Evolutionary conservation across 2,329 filamentous ascomycete species (phyloP).

Genomic region (Raffaelea deltoideospora): DNA sequence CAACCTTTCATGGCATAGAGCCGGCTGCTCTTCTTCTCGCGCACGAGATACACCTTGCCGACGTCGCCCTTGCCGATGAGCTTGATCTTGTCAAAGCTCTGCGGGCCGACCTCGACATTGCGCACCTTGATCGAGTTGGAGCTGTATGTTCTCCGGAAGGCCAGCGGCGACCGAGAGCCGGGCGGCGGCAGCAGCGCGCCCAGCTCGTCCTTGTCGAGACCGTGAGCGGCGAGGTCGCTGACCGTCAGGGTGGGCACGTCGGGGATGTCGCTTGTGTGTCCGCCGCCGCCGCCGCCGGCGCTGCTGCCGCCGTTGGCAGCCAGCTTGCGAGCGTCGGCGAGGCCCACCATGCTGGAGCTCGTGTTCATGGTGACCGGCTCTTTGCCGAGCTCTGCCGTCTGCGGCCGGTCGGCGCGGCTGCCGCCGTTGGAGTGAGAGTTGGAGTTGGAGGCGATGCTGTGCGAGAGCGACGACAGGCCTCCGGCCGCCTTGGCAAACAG

Average conservation of each 20-base stretch:
- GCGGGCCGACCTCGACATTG: constrained; percentile 87
- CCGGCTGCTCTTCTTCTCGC: constrained; percentile 92
- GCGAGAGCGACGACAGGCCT: background rate
- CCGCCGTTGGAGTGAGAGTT: background rate
- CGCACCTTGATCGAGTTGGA: constrained; percentile 98
- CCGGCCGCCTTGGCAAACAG: constrained; percentile 53
- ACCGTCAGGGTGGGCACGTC: constrained; percentile 14
- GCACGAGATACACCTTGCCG: constrained; percentile 92
- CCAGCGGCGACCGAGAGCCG: constrained; percentile 50
- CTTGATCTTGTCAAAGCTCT: constrained; percentile 99
- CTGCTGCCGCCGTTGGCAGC: constrained; percentile 15
- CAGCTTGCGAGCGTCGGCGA: constrained; percentile 28
- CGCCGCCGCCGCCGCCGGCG: constrained; percentile 12
- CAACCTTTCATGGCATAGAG: constrained; percentile 98
- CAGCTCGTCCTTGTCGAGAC: no score
- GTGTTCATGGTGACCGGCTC: constrained; percentile 53
- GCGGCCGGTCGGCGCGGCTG: constrained; percentile 47
- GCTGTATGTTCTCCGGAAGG: constrained; percentile 91
- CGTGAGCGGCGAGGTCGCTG: constrained; percentile 26
- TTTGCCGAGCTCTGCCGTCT: constrained; percentile 75
- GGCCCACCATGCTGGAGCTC: constrained; percentile 29
- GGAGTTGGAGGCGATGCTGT: no score
- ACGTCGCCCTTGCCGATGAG: constrained; percentile 98
- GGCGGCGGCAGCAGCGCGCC: constrained; percentile 54
- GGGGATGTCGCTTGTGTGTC: constrained; percentile 18